Percentiles rank a stretch among this genome's conserved stretches.
Conservation (phyloP, 257 asterid genomes). For the Cynanchum wilfordii region DNA sequence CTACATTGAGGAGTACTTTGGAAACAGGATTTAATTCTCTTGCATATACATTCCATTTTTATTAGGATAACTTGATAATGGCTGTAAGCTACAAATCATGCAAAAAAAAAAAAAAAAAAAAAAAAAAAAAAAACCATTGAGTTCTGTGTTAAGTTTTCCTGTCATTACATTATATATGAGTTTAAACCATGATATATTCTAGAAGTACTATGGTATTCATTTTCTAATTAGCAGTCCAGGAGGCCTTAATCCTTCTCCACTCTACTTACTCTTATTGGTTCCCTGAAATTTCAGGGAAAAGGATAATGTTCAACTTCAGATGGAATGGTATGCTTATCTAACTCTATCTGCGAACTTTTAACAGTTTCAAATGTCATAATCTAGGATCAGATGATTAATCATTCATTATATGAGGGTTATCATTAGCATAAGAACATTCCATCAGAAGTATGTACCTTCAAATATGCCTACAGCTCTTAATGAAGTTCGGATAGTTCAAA, state of each 20-base stretch:
- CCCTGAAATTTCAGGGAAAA: conserved; percentile 46
- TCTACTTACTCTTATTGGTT: not conserved
- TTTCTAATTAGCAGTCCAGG: not conserved
- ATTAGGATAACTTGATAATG: not conserved
- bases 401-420: not conserved
- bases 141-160: too few species aligned
- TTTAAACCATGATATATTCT: not conserved
- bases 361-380: conserved; percentile 9
- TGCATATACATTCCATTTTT: not conserved
- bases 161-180: not conserved
- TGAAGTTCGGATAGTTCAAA: not conserved
- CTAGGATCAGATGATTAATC: not conserved
- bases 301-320: conserved; percentile 89
- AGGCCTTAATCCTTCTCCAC: not conserved
- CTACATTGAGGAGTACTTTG: not conserved
- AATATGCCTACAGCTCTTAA: not conserved
- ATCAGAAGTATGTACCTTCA: not conserved
- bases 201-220: not conserved
- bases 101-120: not conserved
- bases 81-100: not conserved
- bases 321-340: conserved; percentile 57
- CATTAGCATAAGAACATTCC: not conserved
- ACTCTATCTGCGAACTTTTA: conserved; percentile 5
- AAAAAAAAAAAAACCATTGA: not conserved
- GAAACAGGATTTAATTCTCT: not conserved